Percentiles rank a stretch among this genome's conserved stretches.
Evolutionary conservation across 2,329 filamentous ascomycete species (phyloP).

Genomic region (Cephalotrichum gorgonifer): DNA sequence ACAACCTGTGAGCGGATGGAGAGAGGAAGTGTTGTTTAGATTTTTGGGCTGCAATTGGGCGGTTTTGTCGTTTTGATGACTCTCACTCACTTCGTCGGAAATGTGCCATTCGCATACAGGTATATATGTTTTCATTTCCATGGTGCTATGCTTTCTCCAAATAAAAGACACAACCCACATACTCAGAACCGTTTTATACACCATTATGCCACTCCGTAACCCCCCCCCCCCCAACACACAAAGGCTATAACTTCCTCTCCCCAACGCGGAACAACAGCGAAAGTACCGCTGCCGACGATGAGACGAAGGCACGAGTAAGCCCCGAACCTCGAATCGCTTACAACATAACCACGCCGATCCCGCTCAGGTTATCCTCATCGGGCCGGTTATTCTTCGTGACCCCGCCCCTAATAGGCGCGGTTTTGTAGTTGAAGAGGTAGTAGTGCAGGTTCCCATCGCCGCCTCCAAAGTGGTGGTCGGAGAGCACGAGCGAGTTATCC

Average conservation of each 20-base stretch:
- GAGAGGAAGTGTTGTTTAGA: background rate
- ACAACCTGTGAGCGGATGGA: constrained; percentile 31
- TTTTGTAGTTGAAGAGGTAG: constrained; percentile 95
- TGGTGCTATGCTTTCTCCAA: too few species aligned
- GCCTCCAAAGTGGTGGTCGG: constrained; percentile 87
- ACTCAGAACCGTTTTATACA: too few species aligned
- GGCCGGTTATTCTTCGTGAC: constrained; percentile 70
- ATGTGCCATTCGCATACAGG: too few species aligned
- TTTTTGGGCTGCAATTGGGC: background rate
- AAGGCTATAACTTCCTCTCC: background rate
- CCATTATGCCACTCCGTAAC: too few species aligned
- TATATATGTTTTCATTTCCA: too few species aligned
- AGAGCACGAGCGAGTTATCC: constrained; percentile 88
- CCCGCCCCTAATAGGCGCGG: constrained; percentile 74
- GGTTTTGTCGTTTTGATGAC: background rate
- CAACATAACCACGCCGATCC: constrained; percentile 79
- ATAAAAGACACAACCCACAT: too few species aligned
- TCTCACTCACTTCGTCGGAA: too few species aligned
- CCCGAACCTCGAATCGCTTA: constrained; percentile 21
- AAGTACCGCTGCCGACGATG: background rate
- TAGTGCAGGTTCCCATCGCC: constrained; percentile 94
- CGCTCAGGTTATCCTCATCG: constrained; percentile 69
- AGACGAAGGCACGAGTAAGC: background rate
- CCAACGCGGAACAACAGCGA: background rate
- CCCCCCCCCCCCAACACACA: background rate